phyloP scores from a whole-genome alignment of 345 rosid species.

The Theobroma cacao region DNA sequence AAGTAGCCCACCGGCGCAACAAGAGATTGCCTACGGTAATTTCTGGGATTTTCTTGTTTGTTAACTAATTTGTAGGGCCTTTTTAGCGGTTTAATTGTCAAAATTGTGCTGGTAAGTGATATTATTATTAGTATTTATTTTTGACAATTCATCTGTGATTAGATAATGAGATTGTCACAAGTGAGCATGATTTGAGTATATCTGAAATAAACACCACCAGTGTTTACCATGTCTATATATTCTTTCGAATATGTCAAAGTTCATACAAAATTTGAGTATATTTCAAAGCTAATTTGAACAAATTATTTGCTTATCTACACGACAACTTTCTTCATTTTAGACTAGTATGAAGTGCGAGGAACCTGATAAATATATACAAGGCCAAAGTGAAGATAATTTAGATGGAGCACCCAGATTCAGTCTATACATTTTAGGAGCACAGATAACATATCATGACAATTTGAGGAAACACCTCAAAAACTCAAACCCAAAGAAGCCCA shows the following conservation, averaged over 20 bases:
- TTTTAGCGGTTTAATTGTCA: neutral
- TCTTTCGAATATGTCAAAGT: neutral
- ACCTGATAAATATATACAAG: too few species aligned
- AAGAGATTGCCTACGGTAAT: conserved; percentile 84
- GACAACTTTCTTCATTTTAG: too few species aligned
- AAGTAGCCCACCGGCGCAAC: conserved; percentile 73
- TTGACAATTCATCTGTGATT: neutral
- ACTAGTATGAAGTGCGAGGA: too few species aligned
- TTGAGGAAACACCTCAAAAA: too few species aligned
- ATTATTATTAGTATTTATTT: neutral
- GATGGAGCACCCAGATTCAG: too few species aligned
- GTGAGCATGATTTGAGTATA: neutral
- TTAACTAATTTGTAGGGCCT: neutral
- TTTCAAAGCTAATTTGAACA: neutral
- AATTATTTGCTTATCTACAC: too few species aligned
- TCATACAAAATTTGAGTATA: neutral
- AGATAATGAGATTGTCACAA: neutral
- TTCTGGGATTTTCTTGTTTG: neutral
- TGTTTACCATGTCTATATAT: neutral
- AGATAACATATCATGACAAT: too few species aligned
- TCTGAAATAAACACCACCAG: conserved; percentile 13
- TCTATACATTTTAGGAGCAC: too few species aligned
- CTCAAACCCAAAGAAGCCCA: too few species aligned
- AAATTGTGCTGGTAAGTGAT: neutral
- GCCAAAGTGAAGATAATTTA: too few species aligned